Evolutionary conservation across 2,329 filamentous ascomycete species (phyloP).

Genomic region (Conoideocrella luteorostrata): DNA sequence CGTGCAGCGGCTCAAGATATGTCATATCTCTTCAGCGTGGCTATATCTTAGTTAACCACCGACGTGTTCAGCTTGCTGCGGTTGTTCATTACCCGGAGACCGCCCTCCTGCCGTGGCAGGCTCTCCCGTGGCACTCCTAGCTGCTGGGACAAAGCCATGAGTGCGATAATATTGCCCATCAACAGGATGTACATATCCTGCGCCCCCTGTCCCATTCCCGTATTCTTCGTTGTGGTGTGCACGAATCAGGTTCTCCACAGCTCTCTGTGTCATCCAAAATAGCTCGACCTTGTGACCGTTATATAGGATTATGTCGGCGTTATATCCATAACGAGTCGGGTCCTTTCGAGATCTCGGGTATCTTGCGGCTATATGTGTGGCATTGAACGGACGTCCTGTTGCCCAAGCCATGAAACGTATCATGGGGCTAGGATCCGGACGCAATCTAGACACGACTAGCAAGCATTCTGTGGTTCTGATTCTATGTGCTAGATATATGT

Average conservation of each 20-base stretch:
- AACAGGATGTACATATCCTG: too few relatives aligned
- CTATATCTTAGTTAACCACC: too few relatives aligned
- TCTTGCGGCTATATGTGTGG: conserved; percentile 3
- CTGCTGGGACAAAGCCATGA: too few relatives aligned
- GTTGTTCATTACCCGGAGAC: too few relatives aligned
- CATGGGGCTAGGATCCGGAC: background rate
- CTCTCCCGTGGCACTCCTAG: too few relatives aligned
- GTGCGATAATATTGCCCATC: background rate
- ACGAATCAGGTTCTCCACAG: background rate
- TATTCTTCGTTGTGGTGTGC: background rate
- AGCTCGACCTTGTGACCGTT: background rate
- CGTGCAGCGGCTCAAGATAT: too few relatives aligned
- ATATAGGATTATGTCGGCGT: background rate
- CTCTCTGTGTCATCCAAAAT: conserved; percentile 4
- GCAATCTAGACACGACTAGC: background rate
- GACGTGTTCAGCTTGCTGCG: too few relatives aligned
- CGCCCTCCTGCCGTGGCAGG: too few relatives aligned
- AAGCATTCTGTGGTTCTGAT: conserved; percentile 4
- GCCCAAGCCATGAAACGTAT: conserved; percentile 4
- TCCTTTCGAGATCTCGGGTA: conserved; percentile 3
- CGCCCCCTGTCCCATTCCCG: background rate
- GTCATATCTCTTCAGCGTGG: too few relatives aligned
- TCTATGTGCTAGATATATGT: background rate
- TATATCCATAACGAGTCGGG: background rate
- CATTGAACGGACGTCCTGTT: background rate